These are phyloP conservation scores for Actinomucor elegans DNA, from an alignment of 371 early-diverging fungal genomes.

Conservation along the genomic window DNA sequence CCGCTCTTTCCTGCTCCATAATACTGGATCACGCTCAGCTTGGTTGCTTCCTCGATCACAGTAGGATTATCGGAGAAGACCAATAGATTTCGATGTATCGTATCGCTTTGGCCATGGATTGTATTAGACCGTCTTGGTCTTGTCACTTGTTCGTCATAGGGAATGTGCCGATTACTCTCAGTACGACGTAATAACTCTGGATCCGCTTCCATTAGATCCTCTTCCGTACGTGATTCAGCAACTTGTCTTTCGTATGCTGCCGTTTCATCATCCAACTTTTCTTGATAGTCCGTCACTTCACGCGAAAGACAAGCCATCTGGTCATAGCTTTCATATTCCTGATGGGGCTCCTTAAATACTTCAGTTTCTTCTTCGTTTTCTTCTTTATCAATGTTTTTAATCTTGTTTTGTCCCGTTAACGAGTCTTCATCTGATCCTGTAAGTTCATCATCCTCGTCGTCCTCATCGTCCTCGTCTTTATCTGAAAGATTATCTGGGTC, in stretches of 20 bases:
- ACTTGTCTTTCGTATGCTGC: conserved; percentile 7
- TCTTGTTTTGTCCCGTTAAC: conserved; percentile 10
- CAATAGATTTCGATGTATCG: conserved; percentile 1
- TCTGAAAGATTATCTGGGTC: background rate
- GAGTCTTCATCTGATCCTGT: conserved; percentile 4
- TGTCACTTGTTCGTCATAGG: conserved; percentile 13
- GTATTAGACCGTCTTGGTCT: background rate
- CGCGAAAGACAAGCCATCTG: conserved; percentile 15
- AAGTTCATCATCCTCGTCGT: background rate
- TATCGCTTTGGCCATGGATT: background rate
- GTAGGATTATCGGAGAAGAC: conserved; percentile 17
- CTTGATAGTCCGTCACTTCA: conserved; percentile 15
- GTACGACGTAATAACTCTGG: conserved; percentile 25
- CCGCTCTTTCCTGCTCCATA: conserved; percentile 33
- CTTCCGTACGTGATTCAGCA: conserved; percentile 5
- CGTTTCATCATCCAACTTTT: background rate
- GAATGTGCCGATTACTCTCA: conserved; percentile 34
- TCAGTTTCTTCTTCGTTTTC: background rate
- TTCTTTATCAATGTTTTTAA: conserved; percentile 4
- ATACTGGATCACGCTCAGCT: conserved; percentile 5
- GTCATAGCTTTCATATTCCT: background rate
- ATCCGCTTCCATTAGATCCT: conserved; percentile 12
- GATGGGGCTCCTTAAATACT: background rate
- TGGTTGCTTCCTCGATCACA: conserved; percentile 5
- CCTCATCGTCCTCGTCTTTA: background rate